Conservation (phyloP, 192 early-diverging fungal genomes). For the Powellomyces hirtus region DNA sequence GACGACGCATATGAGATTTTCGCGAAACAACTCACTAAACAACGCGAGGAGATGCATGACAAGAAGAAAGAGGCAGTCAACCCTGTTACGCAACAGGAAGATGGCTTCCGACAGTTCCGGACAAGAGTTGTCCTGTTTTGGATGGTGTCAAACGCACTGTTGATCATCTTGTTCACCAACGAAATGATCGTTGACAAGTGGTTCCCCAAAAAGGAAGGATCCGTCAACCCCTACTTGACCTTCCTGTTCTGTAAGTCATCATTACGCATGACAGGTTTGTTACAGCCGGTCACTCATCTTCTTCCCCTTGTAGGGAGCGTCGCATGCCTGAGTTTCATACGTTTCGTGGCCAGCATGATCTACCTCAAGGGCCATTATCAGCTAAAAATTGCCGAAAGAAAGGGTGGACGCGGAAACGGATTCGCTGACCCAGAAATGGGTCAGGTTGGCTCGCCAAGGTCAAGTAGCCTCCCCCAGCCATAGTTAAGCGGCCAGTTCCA, state of each 20-base stretch:
- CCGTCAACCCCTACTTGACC: conserved; percentile 45
- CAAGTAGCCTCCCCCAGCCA: too few species aligned
- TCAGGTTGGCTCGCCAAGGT: too few species aligned
- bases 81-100: conserved; percentile 39
- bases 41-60: conserved; percentile 25
- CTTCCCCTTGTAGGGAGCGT: conserved; percentile 23
- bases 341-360: conserved; percentile 32
- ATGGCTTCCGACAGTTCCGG: conserved; percentile 52
- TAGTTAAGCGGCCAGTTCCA: too few species aligned
- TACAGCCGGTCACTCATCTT: too few species aligned
- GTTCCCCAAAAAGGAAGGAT: conserved; percentile 23
- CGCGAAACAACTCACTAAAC: conserved; percentile 53
- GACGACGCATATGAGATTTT: conserved; percentile 71
- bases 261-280: too few species aligned
- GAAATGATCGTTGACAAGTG: conserved; percentile 19
- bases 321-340: conserved; percentile 30
- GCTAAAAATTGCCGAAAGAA: conserved; percentile 26
- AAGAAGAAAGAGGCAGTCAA: conserved; percentile 16
- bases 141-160: conserved; percentile 41
- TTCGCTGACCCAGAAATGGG: background rate
- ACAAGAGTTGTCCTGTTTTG: conserved; percentile 48
- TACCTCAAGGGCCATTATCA: conserved; percentile 36
- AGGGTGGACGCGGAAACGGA: conserved; percentile 16
- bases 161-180: conserved; percentile 47
- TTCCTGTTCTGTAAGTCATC: conserved; percentile 42